Base-by-base conservation (phyloP, 2,329 filamentous ascomycete genomes). In the Xylariaceae sp. region DNA sequence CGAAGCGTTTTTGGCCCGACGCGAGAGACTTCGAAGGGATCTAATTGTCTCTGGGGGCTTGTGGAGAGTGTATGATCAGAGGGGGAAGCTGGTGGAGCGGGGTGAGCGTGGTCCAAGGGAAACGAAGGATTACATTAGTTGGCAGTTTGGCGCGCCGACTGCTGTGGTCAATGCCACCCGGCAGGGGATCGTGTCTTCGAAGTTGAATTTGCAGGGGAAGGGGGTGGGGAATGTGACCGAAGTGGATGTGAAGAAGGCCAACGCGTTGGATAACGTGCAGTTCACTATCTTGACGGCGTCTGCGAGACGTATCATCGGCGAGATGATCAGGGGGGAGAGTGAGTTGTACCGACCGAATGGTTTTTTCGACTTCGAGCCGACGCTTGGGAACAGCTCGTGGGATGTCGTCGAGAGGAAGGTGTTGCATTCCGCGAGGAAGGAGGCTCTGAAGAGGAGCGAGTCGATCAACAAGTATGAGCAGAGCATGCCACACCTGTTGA, bases 241-340 rank as follows among this genome's bases (percentile, higher is more conserved):
- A 43, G 31, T 10, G 34, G 41, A 31, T 18, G 16, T 6, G 18
- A 19, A 14, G 16, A n/a, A 7, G 42, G 10, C 10, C 18, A 28
- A 28, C 6, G 17, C 13, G 9, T 41, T 45, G 44, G 42, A 47
- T 28, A 18, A 22, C 16, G 7, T 31, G 31, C 47, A 14, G 14
- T 11, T 31, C 19, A 39, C 9, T 19, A 36, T 48, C 17, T 40
- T 56, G 17, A 31, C 31, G 19, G 6, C 7, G 16, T 33, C 47
- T 2, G 46, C 46, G 38, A 46, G 44, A 5, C 42, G 42, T 10
- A 33, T 54, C 5, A 41, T 28, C 2, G 22, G 41, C 1, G 46
- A 58, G 14, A 47, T 58, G 5, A 11, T 18, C 22, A 28, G 7
- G 22, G 22, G 45, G 19, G 18, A 53, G 31, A 12, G 42, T 7